These are phyloP conservation scores for Metrosideros polymorpha DNA, from an alignment of 441 rosid species.

Conservation along the genomic window DNA sequence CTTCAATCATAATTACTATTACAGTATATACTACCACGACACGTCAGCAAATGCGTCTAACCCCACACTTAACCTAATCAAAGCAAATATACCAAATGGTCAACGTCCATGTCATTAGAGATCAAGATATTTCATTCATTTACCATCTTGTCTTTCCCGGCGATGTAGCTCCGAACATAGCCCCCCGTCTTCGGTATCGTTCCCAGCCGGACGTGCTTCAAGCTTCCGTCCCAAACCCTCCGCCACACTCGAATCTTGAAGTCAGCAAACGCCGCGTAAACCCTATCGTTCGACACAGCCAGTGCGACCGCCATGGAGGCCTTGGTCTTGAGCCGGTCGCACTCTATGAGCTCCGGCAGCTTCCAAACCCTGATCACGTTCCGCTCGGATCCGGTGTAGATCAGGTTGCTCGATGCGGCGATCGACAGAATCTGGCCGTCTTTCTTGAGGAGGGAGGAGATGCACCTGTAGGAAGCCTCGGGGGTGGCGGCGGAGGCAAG, in stretches of 20 bases:
- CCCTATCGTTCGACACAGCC: slow-evolving; percentile 21
- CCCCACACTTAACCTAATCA: neutral
- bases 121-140: neutral
- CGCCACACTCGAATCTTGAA: slow-evolving; percentile 41
- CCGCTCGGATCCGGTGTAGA: slow-evolving; percentile 34
- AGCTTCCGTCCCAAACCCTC: slow-evolving; percentile 25
- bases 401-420: slow-evolving; percentile 17
- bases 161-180: slow-evolving; percentile 28
- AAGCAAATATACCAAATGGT: neutral
- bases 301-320: slow-evolving; percentile 26
- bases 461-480: slow-evolving; percentile 13
- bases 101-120: neutral
- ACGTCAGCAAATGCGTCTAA: neutral
- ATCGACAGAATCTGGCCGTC: slow-evolving; percentile 42
- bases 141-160: slow-evolving; percentile 42
- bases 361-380: slow-evolving; percentile 39
- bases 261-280: slow-evolving; percentile 41
- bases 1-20: neutral
- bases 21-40: too few species aligned
- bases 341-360: slow-evolving; percentile 37
- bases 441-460: slow-evolving; percentile 33
- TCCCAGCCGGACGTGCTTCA: slow-evolving; percentile 31
- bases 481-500: neutral
- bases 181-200: slow-evolving; percentile 28
- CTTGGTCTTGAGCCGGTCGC: slow-evolving; percentile 34